These are phyloP conservation scores for Vitis hybrid DNA, from an alignment of 177 flowering plant species.

Conservation along the genomic window DNA sequence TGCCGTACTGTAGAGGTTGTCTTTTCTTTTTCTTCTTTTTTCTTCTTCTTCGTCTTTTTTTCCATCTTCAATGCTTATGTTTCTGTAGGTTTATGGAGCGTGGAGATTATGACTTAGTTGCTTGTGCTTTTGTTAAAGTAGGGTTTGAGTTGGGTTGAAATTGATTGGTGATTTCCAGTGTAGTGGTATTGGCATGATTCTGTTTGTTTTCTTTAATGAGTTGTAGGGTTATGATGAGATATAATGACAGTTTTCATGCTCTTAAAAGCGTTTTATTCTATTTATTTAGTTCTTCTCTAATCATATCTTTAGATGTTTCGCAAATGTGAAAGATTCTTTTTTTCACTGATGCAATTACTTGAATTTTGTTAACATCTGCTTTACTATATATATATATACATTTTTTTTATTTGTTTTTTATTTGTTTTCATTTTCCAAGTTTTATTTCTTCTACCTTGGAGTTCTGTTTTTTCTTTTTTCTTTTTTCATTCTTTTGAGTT, in stretches of 20 bases:
- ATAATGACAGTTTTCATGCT: constrained; percentile 15
- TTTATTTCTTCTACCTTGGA: too few species aligned
- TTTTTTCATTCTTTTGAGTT: too few species aligned
- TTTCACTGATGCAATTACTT: not conserved
- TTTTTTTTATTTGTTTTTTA: too few species aligned
- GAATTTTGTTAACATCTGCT: not conserved
- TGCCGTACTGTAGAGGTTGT: not conserved
- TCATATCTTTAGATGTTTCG: not conserved
- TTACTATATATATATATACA: too few species aligned
- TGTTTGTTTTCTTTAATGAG: constrained; percentile 13
- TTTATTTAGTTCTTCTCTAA: not conserved
- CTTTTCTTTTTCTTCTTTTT: not conserved
- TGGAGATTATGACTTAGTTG: constrained; percentile 10
- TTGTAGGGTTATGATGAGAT: constrained; percentile 21
- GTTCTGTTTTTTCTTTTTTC: too few species aligned
- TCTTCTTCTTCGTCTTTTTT: not conserved
- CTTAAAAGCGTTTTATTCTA: not conserved
- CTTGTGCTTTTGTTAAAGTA: constrained; percentile 20
- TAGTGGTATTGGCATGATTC: constrained; percentile 27
- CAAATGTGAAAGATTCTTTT: not conserved
- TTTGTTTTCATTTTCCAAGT: too few species aligned
- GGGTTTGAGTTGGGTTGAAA: constrained; percentile 1
- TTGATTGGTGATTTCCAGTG: constrained; percentile 8
- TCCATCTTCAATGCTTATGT: not conserved
- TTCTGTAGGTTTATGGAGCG: not conserved